A percentile compares a stretch with the other conserved stretches of the same genome.
Evolutionary conservation across 1,139 yeast species (phyloP).

Genomic region (Nakaseomyces uthaithaninus): DNA sequence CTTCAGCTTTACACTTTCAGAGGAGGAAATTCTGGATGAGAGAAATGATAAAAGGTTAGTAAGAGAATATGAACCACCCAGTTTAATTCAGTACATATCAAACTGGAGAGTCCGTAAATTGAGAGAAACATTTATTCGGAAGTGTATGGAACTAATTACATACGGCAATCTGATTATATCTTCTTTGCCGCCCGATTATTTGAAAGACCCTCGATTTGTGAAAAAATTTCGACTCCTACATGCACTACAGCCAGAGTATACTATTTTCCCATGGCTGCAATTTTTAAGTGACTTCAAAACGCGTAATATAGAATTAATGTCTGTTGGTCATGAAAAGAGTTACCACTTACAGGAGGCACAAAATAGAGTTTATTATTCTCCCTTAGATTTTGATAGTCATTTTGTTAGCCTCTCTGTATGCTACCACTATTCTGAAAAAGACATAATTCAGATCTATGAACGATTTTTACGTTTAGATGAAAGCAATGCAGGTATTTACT

Average conservation of each 20-base stretch:
- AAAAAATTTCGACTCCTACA: slow-evolving; percentile 15
- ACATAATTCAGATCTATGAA: slow-evolving; percentile 56
- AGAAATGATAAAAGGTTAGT: slow-evolving; percentile 19
- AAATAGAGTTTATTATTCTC: slow-evolving; percentile 21
- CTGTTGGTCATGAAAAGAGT: slow-evolving; percentile 3
- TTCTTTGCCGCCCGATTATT: slow-evolving; percentile 9
- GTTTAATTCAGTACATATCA: slow-evolving; percentile 35
- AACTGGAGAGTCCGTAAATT: slow-evolving; percentile 26
- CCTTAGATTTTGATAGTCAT: slow-evolving; percentile 28
- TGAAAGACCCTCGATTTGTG: slow-evolving; percentile 26
- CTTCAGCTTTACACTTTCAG: slow-evolving; percentile 35
- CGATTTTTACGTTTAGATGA: slow-evolving; percentile 48
- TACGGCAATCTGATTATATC: slow-evolving; percentile 35
- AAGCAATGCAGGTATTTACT: slow-evolving; percentile 47
- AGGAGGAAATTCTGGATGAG: slow-evolving; percentile 37
- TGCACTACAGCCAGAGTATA: slow-evolving; percentile 35
- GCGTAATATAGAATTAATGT: slow-evolving; percentile 10
- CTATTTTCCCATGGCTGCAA: slow-evolving; percentile 33
- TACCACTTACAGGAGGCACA: slow-evolving; percentile 8
- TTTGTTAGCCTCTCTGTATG: slow-evolving; percentile 51
- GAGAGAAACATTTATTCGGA: slow-evolving; percentile 44
- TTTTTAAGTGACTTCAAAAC: slow-evolving; percentile 39
- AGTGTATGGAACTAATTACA: slow-evolving; percentile 42
- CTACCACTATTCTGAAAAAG: slow-evolving; percentile 52
- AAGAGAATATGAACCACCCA: slow-evolving; percentile 51